Evolutionary conservation across 106 monocot genomes (phyloP), one percentile per base, ranked within the genome.

Genomic region (Dioscorea dumetorum): DNA sequence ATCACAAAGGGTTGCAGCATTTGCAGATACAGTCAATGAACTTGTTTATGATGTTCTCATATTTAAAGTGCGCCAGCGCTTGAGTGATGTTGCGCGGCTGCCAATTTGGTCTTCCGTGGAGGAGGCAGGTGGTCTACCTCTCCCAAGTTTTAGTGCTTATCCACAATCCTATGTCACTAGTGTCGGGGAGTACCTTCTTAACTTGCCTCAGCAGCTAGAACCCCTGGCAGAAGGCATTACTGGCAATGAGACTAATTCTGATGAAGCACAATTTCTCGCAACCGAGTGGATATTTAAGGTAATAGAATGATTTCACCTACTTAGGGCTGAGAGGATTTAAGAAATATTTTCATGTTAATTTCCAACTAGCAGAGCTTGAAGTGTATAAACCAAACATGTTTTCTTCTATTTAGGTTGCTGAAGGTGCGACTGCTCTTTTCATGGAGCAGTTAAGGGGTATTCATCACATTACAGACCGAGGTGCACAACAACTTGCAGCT

Each of bases 271-370:
- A 51, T 76, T 97, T 62, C 92, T 97, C 63, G 97, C 97, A 22
- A 92, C 91, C n/a, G 97, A 97, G 71, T 97, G 97, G 97, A 86
- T 97, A 84, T 89, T 91, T 58, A 97, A 97, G 91, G 91, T 97
- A 83, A 80, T 68, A 10, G 57, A 20, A 58, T 49, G 51, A 22
- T 9, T 53, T 64, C 51, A 49, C 23, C n/a, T 16, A 32, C 9
- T 61, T 5, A 21, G 0, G 5, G 22, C 23, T 24, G 0, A 20
- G 61, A 61, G 10, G 20, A 8, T 61, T 22, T 61, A 12, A 16
- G 2, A 2, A 14, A 14, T 61, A 3, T 28, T 28, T 28, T 28
- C 28, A 28, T 28, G 28, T 28, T 28, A 28, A 28, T 28, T 28
- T 28, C n/a, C 28, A 28, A 28, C 21, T 61, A 22, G 18, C 4